Base-by-base conservation (phyloP, 129 eudicot genomes). In the Tagetes erecta region DNA sequence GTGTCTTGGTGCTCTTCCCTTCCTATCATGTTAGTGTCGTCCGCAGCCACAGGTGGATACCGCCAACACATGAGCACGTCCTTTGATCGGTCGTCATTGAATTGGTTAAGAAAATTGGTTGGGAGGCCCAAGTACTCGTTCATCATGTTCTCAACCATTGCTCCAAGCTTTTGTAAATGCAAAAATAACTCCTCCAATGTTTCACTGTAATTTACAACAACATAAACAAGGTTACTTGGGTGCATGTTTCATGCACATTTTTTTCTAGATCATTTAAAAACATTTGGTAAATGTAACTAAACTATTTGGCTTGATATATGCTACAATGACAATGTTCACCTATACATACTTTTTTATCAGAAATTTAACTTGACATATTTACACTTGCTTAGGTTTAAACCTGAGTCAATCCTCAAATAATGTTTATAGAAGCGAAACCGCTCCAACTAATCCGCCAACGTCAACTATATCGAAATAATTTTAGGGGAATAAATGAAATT, bases 61-160 rank as follows among this genome's bases (percentile, higher is more conserved):
- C 50, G 44, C 74, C 78, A 79, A 72, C 74, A 58, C 65, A 79
- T 44, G 49, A 79, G 77, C 13, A 52, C 55, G 12, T 79, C 83
- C 51, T 36, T 53, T 3, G 74, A 51, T 6, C 74, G n/a, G 13
- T 79, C 83, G 7, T 79, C 63, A 12, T 79, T 72, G 42, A 51
- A 79, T 53, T 72, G 30, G 44, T 44, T 65, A 6, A 79, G 73
- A 47, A 72, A 79, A 12, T 65, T 70, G 4, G 30, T 9, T 5
- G 83, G 78, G 39, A 79, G 74, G 9, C 68, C 78, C 20, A 79
- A 53, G 67, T 72, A 71, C 10, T 77, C 81, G 6, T 77, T 77
- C 34, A 51, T 46, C 58, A 79, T 64, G 73, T 44, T 66, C 49
- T 79, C 73, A 33, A 72, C 47, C 3, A 40, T 72, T 40, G 47